Conservation (phyloP, 345 rosid genomes). For the Gossypium rotundifolium region DNA sequence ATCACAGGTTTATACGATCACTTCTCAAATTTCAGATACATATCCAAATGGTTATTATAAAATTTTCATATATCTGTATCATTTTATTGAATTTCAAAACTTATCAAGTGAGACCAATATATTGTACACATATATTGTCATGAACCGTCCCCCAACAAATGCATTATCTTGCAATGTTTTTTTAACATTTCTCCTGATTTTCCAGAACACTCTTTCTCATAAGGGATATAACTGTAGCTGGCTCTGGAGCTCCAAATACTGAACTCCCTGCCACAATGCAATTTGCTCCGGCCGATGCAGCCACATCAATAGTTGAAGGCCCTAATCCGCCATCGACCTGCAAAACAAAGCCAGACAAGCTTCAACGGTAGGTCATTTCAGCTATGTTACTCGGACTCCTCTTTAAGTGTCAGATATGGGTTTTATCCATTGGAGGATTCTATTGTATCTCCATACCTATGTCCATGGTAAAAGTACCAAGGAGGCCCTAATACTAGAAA, state of each 20-base stretch:
- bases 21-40: too few species aligned
- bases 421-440: not conserved
- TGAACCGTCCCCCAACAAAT: not conserved
- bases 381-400: not conserved
- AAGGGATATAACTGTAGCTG: slow-evolving; percentile 64
- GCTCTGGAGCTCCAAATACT: slow-evolving; percentile 83
- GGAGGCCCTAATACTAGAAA: too few species aligned
- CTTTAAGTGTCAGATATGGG: not conserved
- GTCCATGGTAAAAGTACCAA: not conserved
- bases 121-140: not conserved
- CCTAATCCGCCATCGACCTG: slow-evolving; percentile 27
- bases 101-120: not conserved
- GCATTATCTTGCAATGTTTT: not conserved
- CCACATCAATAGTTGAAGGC: slow-evolving; percentile 70
- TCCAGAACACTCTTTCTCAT: slow-evolving; percentile 57
- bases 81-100: not conserved
- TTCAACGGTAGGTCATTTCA: slow-evolving; percentile 9
- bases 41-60: too few species aligned
- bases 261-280: slow-evolving; percentile 87
- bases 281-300: slow-evolving; percentile 80
- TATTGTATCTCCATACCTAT: not conserved
- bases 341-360: not conserved
- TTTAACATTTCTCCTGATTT: slow-evolving; percentile 21
- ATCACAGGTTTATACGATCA: too few species aligned
- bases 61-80: not conserved